Evolutionary conservation across 2,329 filamentous ascomycete genomes (phyloP).

Genomic region (Trichoderma sp.): DNA sequence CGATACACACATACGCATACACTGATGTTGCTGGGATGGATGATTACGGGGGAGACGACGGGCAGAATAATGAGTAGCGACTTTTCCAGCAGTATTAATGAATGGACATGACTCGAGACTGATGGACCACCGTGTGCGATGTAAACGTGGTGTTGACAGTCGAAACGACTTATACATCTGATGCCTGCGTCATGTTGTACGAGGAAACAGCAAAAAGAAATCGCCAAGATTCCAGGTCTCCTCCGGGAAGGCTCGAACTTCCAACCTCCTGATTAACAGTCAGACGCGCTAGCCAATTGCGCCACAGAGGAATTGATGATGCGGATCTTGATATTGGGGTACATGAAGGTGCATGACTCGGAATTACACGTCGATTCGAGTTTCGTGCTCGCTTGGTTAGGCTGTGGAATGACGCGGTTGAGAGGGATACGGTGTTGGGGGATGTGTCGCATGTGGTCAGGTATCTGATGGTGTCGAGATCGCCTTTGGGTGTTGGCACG

Average conservation of each 20-base stretch:
- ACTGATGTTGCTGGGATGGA: too few species aligned
- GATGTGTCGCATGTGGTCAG: too few species aligned
- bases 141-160: too few species aligned
- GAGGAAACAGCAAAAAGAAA: not conserved
- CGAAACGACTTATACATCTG: too few species aligned
- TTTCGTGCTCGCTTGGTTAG: too few species aligned
- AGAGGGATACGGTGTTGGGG: too few species aligned
- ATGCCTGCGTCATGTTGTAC: too few species aligned
- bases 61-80: not conserved
- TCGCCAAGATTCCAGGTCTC: conserved; percentile 5
- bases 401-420: not conserved
- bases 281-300: conserved; percentile 61
- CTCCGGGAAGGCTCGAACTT: conserved; percentile 31
- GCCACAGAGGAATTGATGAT: conserved; percentile 43
- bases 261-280: conserved; percentile 50
- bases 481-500: too few species aligned
- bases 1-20: conserved; percentile 15
- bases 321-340: not conserved
- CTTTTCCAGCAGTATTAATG: not conserved
- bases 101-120: too few species aligned
- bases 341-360: not conserved
- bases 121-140: too few species aligned
- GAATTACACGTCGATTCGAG: not conserved
- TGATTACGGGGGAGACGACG: too few species aligned
- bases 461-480: too few species aligned